Conservation (phyloP, 164 flowering plant species). For the Akebia trifoliata region DNA sequence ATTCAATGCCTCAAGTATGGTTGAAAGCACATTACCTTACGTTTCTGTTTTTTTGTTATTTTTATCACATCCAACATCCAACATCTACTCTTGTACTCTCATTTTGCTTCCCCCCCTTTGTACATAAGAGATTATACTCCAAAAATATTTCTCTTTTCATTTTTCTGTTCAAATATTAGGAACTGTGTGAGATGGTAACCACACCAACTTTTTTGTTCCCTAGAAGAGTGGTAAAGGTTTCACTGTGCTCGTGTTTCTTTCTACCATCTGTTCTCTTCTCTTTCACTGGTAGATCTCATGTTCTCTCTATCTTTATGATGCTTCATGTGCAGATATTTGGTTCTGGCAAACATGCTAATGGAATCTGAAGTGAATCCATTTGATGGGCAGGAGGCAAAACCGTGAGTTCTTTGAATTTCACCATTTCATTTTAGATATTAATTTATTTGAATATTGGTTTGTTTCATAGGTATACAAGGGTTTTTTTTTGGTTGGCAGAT, state of each 20-base stretch:
- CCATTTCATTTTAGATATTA: background rate
- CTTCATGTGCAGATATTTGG: constrained; percentile 53
- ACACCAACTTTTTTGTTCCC: too few relatives aligned
- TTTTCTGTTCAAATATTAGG: too few relatives aligned
- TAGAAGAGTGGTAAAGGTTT: too few relatives aligned
- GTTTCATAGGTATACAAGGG: background rate
- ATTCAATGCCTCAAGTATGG: constrained; percentile 96
- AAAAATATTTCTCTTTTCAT: too few relatives aligned
- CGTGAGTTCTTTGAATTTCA: constrained; percentile 46
- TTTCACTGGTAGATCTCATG: background rate
- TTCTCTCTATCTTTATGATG: background rate
- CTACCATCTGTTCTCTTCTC: background rate
- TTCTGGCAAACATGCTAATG: constrained; percentile 96
- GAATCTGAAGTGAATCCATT: constrained; percentile 98
- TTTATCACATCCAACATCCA: too few relatives aligned
- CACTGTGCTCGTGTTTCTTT: too few relatives aligned
- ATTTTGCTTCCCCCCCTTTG: too few relatives aligned
- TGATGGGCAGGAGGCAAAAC: constrained; percentile 99
- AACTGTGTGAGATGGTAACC: too few relatives aligned
- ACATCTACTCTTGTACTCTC: too few relatives aligned
- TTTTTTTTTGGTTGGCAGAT: constrained; percentile 41
- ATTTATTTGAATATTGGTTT: background rate
- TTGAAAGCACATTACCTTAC: background rate
- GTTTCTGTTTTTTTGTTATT: background rate
- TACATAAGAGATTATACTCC: too few relatives aligned